A percentile compares a stretch with the other conserved stretches of the same genome.
These are phyloP conservation scores for Mycena olivaceomarginata DNA, from an alignment of 768 basidiomycete genomes.

Conservation along the genomic window DNA sequence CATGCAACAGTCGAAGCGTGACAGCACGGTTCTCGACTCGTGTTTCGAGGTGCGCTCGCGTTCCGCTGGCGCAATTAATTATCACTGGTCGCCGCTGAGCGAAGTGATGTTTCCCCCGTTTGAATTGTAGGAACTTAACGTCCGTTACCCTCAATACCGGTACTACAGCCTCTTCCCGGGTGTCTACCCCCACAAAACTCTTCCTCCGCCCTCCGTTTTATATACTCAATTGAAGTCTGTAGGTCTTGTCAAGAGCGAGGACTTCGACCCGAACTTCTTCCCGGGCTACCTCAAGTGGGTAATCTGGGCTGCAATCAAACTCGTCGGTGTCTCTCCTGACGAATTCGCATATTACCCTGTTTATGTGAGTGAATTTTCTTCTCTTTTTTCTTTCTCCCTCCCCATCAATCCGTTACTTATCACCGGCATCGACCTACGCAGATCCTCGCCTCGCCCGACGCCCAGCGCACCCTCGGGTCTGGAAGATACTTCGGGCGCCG, in stretches of 20 bases:
- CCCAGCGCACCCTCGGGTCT: background rate
- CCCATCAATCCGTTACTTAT: background rate
- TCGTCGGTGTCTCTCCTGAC: conserved; percentile 26
- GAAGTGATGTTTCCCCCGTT: too few relatives aligned
- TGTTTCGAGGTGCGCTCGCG: conserved; percentile 8
- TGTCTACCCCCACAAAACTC: background rate
- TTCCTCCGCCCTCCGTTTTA: background rate
- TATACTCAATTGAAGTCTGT: background rate
- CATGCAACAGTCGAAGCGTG: conserved; percentile 20
- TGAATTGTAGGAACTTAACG: conserved; percentile 16
- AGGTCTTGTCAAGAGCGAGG: conserved; percentile 24
- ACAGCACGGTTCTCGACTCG: conserved; percentile 28
- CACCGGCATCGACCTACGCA: background rate
- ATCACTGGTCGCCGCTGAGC: too few relatives aligned
- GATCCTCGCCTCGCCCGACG: conserved; percentile 14
- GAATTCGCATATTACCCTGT: background rate
- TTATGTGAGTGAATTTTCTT: conserved; percentile 5
- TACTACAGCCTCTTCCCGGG: conserved; percentile 22
- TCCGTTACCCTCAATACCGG: conserved; percentile 31
- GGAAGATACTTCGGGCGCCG: background rate
- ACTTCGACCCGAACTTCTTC: background rate
- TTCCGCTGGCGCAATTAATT: too few relatives aligned
- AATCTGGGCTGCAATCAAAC: background rate
- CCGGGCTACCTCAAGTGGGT: background rate
- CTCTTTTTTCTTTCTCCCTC: too few relatives aligned